Base-by-base conservation (phyloP, 1,284 basidiomycete genomes). In the Microbotryum lychnidis-dioicae region DNA sequence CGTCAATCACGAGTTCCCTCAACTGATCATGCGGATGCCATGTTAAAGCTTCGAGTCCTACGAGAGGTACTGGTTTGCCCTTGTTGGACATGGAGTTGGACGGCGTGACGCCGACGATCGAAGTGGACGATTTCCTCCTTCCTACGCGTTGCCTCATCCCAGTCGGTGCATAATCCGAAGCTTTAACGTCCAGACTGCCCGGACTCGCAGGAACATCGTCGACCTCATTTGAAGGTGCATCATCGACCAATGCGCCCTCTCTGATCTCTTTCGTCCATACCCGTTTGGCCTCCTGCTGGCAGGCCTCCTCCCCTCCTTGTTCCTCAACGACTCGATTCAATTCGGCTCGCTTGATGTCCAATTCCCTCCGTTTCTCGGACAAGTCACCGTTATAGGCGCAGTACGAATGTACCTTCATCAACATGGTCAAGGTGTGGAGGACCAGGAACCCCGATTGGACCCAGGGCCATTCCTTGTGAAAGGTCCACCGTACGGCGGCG, bases 391-490 rank as follows among this genome's bases (percentile, higher is more conserved):
- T 97, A 60, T 88, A 83, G 31, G 85, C 82, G 76, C 91, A 84
- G 76, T 97, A 98, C 20, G 91, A 96, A 77, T 97, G 92, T 80
- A 96, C 84, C 76, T 96, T 96, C 91, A 96, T 96, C 70, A 94
- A 83, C 85, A 94, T 87, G 60, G 87, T 82, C 9, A 96, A 77
- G 16, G 87, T 84, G 75, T 93, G 94, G n/a, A 97, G 77, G 0
- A 91, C 93, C 57, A 97, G 80, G 77, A 92, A 97, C 9, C 93
- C 93, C 0, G 42, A 48, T 42, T 98, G 94, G 2, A 97, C 93
- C 93, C 94, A 97, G 46, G 91, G 91, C 93, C 92, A 97, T 69
- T 91, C 82, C 57, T 89, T 86, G 67, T 89, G 83, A 73, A 87
- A 89, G 0, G 88, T 90, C 88, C 89, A 92, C 33, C 77, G 81